Percentiles rank a stretch among this genome's conserved stretches.
Conservation (phyloP, 805 yeast genomes). For the Torulaspora delbrueckii region DNA sequence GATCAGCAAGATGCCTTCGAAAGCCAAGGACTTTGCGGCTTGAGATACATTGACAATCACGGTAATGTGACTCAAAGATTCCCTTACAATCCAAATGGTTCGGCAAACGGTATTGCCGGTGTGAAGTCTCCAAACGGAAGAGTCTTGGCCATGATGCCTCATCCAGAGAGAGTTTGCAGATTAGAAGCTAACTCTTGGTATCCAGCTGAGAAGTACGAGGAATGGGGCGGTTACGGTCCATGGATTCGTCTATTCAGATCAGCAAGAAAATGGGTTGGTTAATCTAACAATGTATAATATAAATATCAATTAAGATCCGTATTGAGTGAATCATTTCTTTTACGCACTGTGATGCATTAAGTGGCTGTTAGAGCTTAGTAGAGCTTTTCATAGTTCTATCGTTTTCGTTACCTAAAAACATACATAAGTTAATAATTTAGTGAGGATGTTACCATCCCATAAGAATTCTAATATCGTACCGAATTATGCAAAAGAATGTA, state of each 20-base stretch:
- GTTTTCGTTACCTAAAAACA: neutral
- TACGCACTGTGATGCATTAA: neutral
- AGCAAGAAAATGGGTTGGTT: conserved; percentile 89
- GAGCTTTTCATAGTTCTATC: neutral
- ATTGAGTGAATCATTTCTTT: neutral
- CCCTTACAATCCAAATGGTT: conserved; percentile 96
- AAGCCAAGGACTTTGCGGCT: conserved; percentile 51
- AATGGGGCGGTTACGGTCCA: conserved; percentile 85
- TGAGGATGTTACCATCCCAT: neutral
- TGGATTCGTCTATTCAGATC: conserved; percentile 91
- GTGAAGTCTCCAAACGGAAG: conserved; percentile 86
- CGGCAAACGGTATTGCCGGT: conserved; percentile 91
- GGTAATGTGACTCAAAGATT: conserved; percentile 77
- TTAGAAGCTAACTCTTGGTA: conserved; percentile 88
- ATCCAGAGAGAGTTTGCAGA: conserved; percentile 92
- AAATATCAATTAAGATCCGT: neutral
- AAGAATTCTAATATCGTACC: neutral
- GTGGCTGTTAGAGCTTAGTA: no score
- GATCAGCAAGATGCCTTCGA: conserved; percentile 47
- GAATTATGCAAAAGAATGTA: neutral
- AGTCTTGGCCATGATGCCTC: conserved; percentile 98
- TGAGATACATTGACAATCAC: conserved; percentile 86
- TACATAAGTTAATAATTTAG: neutral
- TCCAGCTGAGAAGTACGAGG: conserved; percentile 54
- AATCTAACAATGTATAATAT: conserved; percentile 5